These are phyloP conservation scores for Corrigiola litoralis DNA, from an alignment of 179 eudicot genomes.

Conservation along the genomic window DNA sequence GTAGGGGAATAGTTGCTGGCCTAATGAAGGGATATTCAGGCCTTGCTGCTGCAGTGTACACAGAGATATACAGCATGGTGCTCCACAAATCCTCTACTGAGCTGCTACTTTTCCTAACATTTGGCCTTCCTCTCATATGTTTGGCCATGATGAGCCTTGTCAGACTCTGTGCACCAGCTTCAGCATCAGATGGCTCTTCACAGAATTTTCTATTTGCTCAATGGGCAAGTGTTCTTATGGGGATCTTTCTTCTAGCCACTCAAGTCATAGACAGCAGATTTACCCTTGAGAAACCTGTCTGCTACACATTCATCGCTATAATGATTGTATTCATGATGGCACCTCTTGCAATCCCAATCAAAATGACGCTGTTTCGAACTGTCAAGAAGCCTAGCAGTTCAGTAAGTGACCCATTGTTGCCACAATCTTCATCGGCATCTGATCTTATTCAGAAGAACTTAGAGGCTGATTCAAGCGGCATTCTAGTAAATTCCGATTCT, in stretches of 20 bases:
- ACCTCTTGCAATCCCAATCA: slow-evolving; percentile 68
- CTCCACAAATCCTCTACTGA: slow-evolving; percentile 47
- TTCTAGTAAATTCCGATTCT: slow-evolving; percentile 1
- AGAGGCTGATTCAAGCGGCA: neutral
- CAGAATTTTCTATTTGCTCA: slow-evolving; percentile 63
- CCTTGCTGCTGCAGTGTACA: slow-evolving; percentile 60
- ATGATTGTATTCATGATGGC: slow-evolving; percentile 58
- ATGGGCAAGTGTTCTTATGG: slow-evolving; percentile 45
- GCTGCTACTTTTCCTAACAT: slow-evolving; percentile 44
- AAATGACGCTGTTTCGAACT: slow-evolving; percentile 57
- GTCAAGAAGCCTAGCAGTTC: slow-evolving; percentile 11
- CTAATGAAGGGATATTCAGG: slow-evolving; percentile 73
- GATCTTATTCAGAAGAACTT: neutral
- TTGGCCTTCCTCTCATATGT: slow-evolving; percentile 58
- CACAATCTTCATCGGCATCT: slow-evolving; percentile 4
- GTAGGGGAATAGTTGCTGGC: slow-evolving; percentile 80
- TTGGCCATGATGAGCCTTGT: slow-evolving; percentile 55
- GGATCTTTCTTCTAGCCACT: slow-evolving; percentile 52
- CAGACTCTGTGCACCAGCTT: slow-evolving; percentile 59
- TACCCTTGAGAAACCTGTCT: slow-evolving; percentile 30
- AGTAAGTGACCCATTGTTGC: slow-evolving; percentile 17
- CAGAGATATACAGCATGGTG: slow-evolving; percentile 46
- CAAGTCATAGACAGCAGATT: slow-evolving; percentile 38
- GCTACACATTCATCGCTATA: slow-evolving; percentile 38
- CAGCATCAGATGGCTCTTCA: slow-evolving; percentile 41